Conservation (phyloP, 345 rosid species). For the Adansonia digitata region DNA sequence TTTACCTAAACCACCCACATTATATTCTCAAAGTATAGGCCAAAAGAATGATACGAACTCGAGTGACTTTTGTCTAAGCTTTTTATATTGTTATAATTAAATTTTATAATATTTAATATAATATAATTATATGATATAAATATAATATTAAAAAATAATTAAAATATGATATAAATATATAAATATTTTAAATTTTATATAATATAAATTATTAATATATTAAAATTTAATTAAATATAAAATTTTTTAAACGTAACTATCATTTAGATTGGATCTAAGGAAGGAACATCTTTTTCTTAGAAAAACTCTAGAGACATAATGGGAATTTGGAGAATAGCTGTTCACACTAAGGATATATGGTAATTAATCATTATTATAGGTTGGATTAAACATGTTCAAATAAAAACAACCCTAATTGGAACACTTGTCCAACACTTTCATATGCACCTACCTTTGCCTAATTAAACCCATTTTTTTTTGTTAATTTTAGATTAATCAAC, state of each 20-base stretch:
- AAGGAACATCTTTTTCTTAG: no score
- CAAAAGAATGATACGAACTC: not conserved
- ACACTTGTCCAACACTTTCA: constrained; percentile 24
- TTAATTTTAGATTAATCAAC: not conserved
- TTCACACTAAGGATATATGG: constrained; percentile 2
- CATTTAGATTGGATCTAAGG: no score
- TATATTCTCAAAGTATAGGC: not conserved
- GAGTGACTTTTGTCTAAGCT: not conserved
- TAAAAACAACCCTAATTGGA: constrained; percentile 8
- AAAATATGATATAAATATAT: no score
- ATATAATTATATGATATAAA: no score
- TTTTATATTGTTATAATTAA: no score
- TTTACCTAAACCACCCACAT: constrained; percentile 32
- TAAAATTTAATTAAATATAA: no score
- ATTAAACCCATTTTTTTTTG: not conserved
- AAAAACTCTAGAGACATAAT: not conserved
- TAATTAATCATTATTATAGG: constrained; percentile 15
- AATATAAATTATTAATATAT: no score
- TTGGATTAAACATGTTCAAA: not conserved
- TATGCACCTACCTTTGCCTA: constrained; percentile 9
- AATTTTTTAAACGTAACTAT: no score
- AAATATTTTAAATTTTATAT: no score
- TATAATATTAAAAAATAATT: no score
- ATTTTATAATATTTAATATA: no score
- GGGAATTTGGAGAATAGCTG: not conserved